These are phyloP conservation scores for Maudiozyma serrabonitensis DNA, from an alignment of 805 yeast genomes.

Conservation along the genomic window DNA sequence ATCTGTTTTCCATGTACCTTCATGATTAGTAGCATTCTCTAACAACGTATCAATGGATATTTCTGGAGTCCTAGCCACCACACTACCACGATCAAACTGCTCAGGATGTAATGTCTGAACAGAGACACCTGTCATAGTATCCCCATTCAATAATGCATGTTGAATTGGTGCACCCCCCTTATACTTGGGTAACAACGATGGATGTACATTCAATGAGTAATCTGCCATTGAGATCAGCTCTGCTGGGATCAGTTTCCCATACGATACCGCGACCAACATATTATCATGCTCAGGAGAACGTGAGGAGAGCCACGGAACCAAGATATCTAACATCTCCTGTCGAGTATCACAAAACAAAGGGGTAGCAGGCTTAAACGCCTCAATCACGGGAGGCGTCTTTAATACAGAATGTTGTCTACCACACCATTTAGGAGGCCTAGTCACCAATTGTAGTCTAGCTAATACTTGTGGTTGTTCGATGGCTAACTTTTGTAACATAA, in stretches of 20 bases:
- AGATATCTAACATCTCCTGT: constrained; percentile 8
- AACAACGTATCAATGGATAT: constrained; percentile 10
- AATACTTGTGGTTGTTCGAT: constrained; percentile 12
- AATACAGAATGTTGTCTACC: constrained; percentile 46
- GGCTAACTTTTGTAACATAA: constrained; percentile 26
- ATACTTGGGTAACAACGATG: constrained; percentile 72
- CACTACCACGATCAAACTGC: constrained; percentile 70
- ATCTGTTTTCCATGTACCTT: constrained; percentile 9
- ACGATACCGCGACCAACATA: constrained; percentile 84
- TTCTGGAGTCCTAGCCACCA: constrained; percentile 47
- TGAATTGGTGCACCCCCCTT: constrained; percentile 91
- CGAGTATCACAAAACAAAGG: constrained; percentile 20
- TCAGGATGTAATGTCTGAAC: constrained; percentile 86
- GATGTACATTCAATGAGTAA: constrained; percentile 82
- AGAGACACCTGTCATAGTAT: constrained; percentile 65
- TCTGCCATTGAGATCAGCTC: constrained; percentile 38
- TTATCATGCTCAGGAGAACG: constrained; percentile 21
- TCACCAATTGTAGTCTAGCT: constrained; percentile 45
- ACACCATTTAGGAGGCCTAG: constrained; percentile 51
- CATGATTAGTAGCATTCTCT: neutral
- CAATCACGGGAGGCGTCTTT: constrained; percentile 46
- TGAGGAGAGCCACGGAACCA: constrained; percentile 6
- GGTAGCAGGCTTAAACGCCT: constrained; percentile 29
- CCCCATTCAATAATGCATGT: constrained; percentile 57
- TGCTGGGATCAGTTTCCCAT: constrained; percentile 71